phyloP scores from a whole-genome alignment of 495 filamentous ascomycete species.

The Penicillium maclennaniae region DNA sequence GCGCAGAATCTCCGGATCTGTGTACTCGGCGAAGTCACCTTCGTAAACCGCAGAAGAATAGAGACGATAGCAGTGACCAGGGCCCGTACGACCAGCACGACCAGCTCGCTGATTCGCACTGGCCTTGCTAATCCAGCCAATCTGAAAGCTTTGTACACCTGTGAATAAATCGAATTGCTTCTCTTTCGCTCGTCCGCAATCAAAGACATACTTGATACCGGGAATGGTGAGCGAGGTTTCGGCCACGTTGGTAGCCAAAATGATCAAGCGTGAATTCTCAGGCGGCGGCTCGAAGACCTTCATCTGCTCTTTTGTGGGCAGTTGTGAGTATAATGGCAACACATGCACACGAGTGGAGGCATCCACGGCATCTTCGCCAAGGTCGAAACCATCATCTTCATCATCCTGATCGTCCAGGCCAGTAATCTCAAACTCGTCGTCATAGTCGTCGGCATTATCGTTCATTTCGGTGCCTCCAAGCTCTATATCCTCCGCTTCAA shows the following conservation, averaged over 20 bases:
- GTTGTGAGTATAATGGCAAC: constrained; percentile 85
- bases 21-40: constrained; percentile 79
- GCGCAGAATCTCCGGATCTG: constrained; percentile 82
- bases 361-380: constrained; percentile 58
- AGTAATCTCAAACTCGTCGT: constrained; percentile 45
- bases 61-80: constrained; percentile 90
- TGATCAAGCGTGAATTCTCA: constrained; percentile 77
- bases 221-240: constrained; percentile 97
- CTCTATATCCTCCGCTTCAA: constrained; percentile 86
- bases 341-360: constrained; percentile 74
- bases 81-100: constrained; percentile 91
- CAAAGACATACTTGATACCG: constrained; percentile 92
- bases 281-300: constrained; percentile 89
- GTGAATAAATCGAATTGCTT: constrained; percentile 77
- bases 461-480: constrained; percentile 58
- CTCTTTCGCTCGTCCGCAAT: constrained; percentile 88
- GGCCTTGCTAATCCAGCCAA: constrained; percentile 97
- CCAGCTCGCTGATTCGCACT: constrained; percentile 90
- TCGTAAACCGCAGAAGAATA: constrained; percentile 96
- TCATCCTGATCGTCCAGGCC: constrained; percentile 45
- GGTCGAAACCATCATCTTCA: constrained; percentile 57
- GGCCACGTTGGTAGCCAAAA: constrained; percentile 94
- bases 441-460: constrained; percentile 38
- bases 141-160: constrained; percentile 91
- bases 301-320: constrained; percentile 91